Conservation (phyloP, 257 asterid species). For the Primulina huaijiensis region DNA sequence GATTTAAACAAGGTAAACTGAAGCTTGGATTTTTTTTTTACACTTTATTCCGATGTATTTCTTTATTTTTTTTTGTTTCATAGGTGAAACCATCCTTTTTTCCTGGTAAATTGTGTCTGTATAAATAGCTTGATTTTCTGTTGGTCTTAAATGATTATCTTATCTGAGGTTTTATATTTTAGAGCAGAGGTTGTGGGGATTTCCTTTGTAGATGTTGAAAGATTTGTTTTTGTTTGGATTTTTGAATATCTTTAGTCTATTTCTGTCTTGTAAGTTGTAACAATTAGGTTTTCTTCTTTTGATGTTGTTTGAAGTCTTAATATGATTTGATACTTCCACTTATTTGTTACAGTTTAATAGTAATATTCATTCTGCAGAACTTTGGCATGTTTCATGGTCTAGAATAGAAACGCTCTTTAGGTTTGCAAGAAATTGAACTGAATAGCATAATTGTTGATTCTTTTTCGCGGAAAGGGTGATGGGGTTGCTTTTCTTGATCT, state of each 20-base stretch:
- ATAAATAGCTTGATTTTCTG: not conserved
- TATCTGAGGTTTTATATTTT: not conserved
- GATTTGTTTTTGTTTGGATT: not conserved
- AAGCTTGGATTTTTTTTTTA: not conserved
- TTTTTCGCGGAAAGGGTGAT: not conserved
- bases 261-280: not conserved
- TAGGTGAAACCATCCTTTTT: not conserved
- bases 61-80: not conserved
- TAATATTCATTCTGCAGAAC: not conserved
- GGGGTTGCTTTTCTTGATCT: not conserved
- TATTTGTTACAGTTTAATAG: not conserved
- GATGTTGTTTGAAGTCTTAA: not conserved
- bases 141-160: not conserved
- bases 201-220: not conserved
- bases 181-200: not conserved
- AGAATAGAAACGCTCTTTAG: not conserved
- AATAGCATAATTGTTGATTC: not conserved
- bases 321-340: not conserved
- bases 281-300: not conserved
- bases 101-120: not conserved
- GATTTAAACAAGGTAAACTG: constrained; percentile 40
- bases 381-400: not conserved
- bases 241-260: not conserved
- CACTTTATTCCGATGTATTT: not conserved
- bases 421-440: not conserved